Evolutionary conservation across 192 early-diverging fungal species (phyloP).

Genomic region (Irineochytrium annulatum): DNA sequence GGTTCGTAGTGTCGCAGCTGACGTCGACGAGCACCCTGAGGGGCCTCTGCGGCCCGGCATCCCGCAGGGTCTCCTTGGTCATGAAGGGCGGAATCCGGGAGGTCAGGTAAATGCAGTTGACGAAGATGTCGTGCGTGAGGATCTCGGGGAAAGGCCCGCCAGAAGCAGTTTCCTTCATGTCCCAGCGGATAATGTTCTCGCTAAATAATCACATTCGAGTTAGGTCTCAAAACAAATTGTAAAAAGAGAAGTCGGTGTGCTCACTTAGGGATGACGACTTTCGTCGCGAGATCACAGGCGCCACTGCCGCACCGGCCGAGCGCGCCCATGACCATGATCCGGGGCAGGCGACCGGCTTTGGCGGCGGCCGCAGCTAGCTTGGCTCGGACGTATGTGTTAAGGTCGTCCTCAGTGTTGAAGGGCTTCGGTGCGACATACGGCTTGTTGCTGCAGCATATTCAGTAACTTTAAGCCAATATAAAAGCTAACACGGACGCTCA

Average conservation of each 20-base stretch:
- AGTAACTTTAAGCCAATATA: neutral
- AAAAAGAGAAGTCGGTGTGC: neutral
- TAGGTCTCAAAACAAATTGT: neutral
- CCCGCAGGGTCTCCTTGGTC: slow-evolving; percentile 77
- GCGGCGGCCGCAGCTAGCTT: slow-evolving; percentile 35
- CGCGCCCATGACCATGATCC: slow-evolving; percentile 97
- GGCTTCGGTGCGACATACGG: slow-evolving; percentile 74
- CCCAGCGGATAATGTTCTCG: slow-evolving; percentile 89
- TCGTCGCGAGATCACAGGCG: slow-evolving; percentile 75
- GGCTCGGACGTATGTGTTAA: slow-evolving; percentile 69
- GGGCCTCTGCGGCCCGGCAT: slow-evolving; percentile 53
- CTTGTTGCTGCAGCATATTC: neutral
- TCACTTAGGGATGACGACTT: slow-evolving; percentile 74
- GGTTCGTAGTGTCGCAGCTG: slow-evolving; percentile 94
- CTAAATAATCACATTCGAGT: neutral
- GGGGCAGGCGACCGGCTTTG: slow-evolving; percentile 64
- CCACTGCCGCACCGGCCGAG: slow-evolving; percentile 92
- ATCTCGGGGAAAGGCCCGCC: slow-evolving; percentile 95
- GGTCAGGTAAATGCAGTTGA: slow-evolving; percentile 99
- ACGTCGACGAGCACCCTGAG: slow-evolving; percentile 90
- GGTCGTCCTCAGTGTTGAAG: slow-evolving; percentile 75
- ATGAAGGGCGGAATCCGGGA: slow-evolving; percentile 91
- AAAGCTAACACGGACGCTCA: neutral
- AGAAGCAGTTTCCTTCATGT: slow-evolving; percentile 85
- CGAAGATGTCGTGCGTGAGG: slow-evolving; percentile 83